Evolutionary conservation across 345 rosid species (phyloP).

Genomic region (Draba incana): DNA sequence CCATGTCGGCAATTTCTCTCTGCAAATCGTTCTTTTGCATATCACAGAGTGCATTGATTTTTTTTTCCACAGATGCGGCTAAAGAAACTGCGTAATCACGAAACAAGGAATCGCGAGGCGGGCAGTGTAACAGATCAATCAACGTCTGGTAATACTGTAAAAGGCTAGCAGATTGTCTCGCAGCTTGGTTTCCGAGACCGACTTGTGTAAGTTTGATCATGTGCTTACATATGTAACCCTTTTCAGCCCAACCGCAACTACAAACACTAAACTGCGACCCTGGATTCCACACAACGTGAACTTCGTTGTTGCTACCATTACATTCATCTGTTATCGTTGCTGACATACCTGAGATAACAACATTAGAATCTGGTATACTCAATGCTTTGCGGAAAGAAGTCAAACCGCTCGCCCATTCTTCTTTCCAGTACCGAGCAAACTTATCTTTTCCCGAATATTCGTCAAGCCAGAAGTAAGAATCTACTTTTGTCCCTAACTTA

Average conservation of each 20-base stretch:
- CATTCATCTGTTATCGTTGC: conserved; percentile 64
- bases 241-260: conserved; percentile 78
- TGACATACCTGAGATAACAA: conserved; percentile 53
- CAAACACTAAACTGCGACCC: conserved; percentile 82
- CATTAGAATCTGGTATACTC: conserved; percentile 71
- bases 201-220: conserved; percentile 62
- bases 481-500: conserved; percentile 88
- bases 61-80: conserved; percentile 60
- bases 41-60: conserved; percentile 49
- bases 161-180: conserved; percentile 56
- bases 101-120: conserved; percentile 70
- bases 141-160: conserved; percentile 66
- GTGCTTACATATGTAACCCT: conserved; percentile 87
- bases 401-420: conserved; percentile 88
- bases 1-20: conserved; percentile 28
- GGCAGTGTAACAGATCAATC: conserved; percentile 59
- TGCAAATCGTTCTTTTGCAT: conserved; percentile 37
- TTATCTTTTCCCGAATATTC: conserved; percentile 78
- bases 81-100: conserved; percentile 82
- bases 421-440: conserved; percentile 80
- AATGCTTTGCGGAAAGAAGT: conserved; percentile 82
- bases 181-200: conserved; percentile 40
- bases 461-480: conserved; percentile 97
- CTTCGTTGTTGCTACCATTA: conserved; percentile 44
- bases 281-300: conserved; percentile 74